Evolutionary conservation across 176 grass and related monocot genomes (phyloP).

Genomic region (Metroxylon sagu): DNA sequence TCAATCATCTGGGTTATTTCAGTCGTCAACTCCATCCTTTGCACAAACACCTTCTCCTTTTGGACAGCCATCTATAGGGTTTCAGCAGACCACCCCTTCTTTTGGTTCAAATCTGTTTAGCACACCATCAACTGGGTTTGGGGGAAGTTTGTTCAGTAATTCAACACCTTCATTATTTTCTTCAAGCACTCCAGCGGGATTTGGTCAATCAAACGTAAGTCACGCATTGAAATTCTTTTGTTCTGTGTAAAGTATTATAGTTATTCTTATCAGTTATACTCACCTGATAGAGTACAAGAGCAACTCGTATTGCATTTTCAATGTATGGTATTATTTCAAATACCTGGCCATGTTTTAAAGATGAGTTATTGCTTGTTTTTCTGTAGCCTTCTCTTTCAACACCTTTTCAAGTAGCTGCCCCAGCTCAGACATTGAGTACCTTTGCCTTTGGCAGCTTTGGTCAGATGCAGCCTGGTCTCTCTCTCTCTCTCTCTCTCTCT

Average conservation of each 20-base stretch:
- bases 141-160: conserved; percentile 42
- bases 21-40: conserved; percentile 35
- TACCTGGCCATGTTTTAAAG: conserved; percentile 2
- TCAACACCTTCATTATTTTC: conserved; percentile 44
- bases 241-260: neutral
- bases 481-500: no score
- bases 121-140: conserved; percentile 31
- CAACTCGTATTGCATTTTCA: neutral
- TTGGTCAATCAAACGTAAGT: conserved; percentile 28
- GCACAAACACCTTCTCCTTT: conserved; percentile 27
- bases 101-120: conserved; percentile 52
- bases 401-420: conserved; percentile 37
- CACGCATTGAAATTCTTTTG: neutral
- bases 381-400: conserved; percentile 22
- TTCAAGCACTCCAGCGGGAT: conserved; percentile 17
- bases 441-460: conserved; percentile 58
- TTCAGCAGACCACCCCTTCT: conserved; percentile 32
- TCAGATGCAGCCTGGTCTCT: conserved; percentile 40
- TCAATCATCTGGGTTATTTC: conserved; percentile 61
- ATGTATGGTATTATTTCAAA: conserved; percentile 6
- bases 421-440: conserved; percentile 32
- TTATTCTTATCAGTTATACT: neutral
- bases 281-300: neutral
- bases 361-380: neutral
- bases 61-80: conserved; percentile 36